A percentile compares a stretch with the other conserved stretches of the same genome.
Evolutionary conservation across 2,329 filamentous ascomycete species (phyloP).

Genomic region (Trichoderma oligosporum): DNA sequence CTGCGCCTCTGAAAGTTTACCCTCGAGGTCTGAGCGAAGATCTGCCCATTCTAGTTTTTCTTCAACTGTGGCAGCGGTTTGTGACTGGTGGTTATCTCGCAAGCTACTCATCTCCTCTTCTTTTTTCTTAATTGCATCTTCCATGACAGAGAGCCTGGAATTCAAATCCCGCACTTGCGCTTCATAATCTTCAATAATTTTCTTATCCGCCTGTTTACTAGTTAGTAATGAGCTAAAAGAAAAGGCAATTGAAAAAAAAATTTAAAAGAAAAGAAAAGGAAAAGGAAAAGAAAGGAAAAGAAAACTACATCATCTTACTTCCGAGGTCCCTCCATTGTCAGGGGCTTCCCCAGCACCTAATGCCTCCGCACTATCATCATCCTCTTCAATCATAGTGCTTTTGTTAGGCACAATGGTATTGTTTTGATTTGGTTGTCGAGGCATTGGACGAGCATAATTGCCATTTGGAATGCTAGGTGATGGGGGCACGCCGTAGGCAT

Average conservation of each 20-base stretch:
- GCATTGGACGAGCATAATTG: constrained; percentile 71
- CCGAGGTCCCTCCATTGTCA: constrained; percentile 32
- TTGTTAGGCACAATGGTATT: constrained; percentile 98
- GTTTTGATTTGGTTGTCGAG: constrained; percentile 81
- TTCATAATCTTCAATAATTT: constrained; percentile 75
- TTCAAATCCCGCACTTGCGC: constrained; percentile 70
- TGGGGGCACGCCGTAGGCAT: constrained; percentile 53
- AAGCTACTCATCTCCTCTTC: constrained; percentile 64
- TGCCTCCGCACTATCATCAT: constrained; percentile 67
- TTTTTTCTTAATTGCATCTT: constrained; percentile 65
- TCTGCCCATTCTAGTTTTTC: constrained; percentile 71
- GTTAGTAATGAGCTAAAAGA: constrained; percentile 20
- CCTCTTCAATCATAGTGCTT: constrained; percentile 94
- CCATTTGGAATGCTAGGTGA: constrained; percentile 58
- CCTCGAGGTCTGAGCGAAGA: constrained; percentile 64
- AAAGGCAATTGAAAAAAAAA: neutral
- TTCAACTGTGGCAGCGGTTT: constrained; percentile 47
- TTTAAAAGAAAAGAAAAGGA: no score
- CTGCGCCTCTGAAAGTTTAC: constrained; percentile 69
- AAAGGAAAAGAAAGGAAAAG: neutral
- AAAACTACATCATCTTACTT: constrained; percentile 42
- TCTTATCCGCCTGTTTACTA: constrained; percentile 58
- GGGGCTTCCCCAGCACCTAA: constrained; percentile 46
- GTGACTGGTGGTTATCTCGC: constrained; percentile 56
- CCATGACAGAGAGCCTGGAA: constrained; percentile 68